Conservation (phyloP, 495 filamentous ascomycete species). For the Wilcoxina mikolae region DNA sequence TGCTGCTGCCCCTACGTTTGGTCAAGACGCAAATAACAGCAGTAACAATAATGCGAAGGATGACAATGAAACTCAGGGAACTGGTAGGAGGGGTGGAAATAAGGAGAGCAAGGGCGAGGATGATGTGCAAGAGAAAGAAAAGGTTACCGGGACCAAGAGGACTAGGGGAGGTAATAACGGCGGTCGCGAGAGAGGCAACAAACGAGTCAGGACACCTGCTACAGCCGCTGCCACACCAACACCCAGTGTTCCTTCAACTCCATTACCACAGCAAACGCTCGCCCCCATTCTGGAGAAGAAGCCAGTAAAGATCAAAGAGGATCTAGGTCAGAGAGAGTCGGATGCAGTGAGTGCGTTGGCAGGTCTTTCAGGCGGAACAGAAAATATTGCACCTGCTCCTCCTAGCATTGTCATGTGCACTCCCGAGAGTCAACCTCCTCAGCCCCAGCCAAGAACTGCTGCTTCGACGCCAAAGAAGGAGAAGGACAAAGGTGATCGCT, state of each 20-base stretch:
- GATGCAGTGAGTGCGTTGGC: slow-evolving; percentile 19
- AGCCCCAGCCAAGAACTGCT: slow-evolving; percentile 11
- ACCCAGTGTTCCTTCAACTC: slow-evolving; percentile 6
- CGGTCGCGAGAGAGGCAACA: slow-evolving; percentile 22
- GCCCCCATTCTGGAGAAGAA: slow-evolving; percentile 17
- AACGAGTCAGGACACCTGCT: slow-evolving; percentile 23
- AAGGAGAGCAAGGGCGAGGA: slow-evolving; percentile 31
- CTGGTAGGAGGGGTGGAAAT: slow-evolving; percentile 11
- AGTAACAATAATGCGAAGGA: not conserved
- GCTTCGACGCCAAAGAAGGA: slow-evolving; percentile 23
- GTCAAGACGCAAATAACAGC: slow-evolving; percentile 33
- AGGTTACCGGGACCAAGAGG: slow-evolving; percentile 35
- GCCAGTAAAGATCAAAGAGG: slow-evolving; percentile 23
- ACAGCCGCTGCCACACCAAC: slow-evolving; percentile 14
- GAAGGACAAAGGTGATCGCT: slow-evolving; percentile 28
- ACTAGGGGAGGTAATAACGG: slow-evolving; percentile 21
- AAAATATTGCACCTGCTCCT: slow-evolving; percentile 4
- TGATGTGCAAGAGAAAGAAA: slow-evolving; percentile 38
- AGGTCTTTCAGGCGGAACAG: slow-evolving; percentile 10
- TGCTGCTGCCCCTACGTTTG: slow-evolving; percentile 58
- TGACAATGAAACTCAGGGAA: slow-evolving; percentile 1
- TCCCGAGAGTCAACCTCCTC: slow-evolving; percentile 6
- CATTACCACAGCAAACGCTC: slow-evolving; percentile 13
- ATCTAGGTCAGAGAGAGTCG: slow-evolving; percentile 21
- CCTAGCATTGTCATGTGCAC: slow-evolving; percentile 1